A percentile compares a stretch with the other conserved stretches of the same genome.
Conservation (phyloP, 2,329 filamentous ascomycete genomes). For the Fusarium solani-melongenae region DNA sequence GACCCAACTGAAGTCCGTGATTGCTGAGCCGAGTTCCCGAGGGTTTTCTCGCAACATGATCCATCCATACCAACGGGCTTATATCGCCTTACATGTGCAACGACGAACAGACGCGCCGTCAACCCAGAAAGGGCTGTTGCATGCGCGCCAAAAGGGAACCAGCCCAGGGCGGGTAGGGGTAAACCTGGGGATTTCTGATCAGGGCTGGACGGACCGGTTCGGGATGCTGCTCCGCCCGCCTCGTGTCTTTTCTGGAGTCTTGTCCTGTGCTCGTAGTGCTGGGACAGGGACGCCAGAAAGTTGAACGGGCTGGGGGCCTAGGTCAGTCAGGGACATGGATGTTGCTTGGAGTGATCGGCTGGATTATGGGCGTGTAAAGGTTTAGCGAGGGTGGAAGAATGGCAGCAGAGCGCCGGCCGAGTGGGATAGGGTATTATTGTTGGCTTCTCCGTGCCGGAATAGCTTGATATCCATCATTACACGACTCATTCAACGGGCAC, state of each 20-base stretch:
- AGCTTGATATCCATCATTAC: neutral
- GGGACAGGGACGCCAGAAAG: slow-evolving; percentile 12
- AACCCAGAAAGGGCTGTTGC: neutral
- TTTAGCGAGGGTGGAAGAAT: neutral
- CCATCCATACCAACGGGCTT: neutral
- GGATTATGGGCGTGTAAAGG: slow-evolving; percentile 5
- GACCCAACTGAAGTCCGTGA: neutral
- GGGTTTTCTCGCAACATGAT: neutral
- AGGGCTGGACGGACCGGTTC: slow-evolving; percentile 33
- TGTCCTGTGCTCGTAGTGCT: slow-evolving; percentile 4
- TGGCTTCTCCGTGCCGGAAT: neutral
- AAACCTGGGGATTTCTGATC: slow-evolving; percentile 33
- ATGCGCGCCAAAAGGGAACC: slow-evolving; percentile 1
- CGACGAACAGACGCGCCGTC: neutral
- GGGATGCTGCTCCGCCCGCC: slow-evolving; percentile 36
- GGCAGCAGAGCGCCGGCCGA: neutral
- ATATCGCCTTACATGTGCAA: neutral
- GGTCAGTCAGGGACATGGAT: neutral
- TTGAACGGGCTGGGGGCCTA: slow-evolving; percentile 1
- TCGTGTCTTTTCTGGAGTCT: slow-evolving; percentile 25
- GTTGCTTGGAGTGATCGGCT: slow-evolving; percentile 24
- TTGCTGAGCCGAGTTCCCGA: neutral
- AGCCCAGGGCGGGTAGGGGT: slow-evolving; percentile 17
- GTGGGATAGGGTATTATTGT: neutral
- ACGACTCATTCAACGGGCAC: neutral